Evolutionary conservation across 2,329 filamentous ascomycete genomes (phyloP), one percentile per base, ranked within the genome.

Genomic region (Calonectria hawksworthii): DNA sequence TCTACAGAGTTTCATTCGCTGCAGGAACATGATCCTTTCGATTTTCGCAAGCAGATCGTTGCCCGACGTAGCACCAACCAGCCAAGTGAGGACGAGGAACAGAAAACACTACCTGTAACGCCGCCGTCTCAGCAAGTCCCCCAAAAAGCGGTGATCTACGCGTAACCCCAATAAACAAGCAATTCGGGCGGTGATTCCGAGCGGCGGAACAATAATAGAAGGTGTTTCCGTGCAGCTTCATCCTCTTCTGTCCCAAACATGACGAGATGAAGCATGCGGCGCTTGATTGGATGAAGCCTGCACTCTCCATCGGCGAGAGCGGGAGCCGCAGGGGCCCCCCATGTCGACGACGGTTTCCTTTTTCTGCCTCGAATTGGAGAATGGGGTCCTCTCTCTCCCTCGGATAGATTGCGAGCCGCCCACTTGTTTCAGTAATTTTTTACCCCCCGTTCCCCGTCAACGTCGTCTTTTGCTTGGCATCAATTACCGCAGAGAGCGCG

Each of bases 381-480:
- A 14, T 51, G n/a, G 32, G 30, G 32, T 21, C 52, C 36, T 32
- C 18, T 32, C 44, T n/a, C 23, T 23, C 34, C 64, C 63, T 69
- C 71, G 38, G 65, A 56, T 69, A 69, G 65, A 73, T 69, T 73
- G 56, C 36, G 14, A 50, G 36, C 50, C 61, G 61, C 47, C 54
- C 66, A 68, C 71, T 30, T 69, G 71, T 73, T 73, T 69, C 71
- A 73, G 56, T 10, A 63, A 63, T 59, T 68, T 73, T 73, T 51
- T n/a, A n/a, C n/a, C n/a, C n/a, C 23, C 52, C 44, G 36, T 59
- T 59, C 34, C 34, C 38, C 32, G 11, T 63, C 56, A n/a, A 38
- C 23, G 36, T 30, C 56, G 23, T 28, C 38, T 28, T 38, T 44
- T 9, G 16, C 41, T 44, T 44, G 56, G 56, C 56, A 63, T 63